Evolutionary conservation across 2,329 filamentous ascomycete species (phyloP).

Genomic region (Myriosclerotinia scirpicola): DNA sequence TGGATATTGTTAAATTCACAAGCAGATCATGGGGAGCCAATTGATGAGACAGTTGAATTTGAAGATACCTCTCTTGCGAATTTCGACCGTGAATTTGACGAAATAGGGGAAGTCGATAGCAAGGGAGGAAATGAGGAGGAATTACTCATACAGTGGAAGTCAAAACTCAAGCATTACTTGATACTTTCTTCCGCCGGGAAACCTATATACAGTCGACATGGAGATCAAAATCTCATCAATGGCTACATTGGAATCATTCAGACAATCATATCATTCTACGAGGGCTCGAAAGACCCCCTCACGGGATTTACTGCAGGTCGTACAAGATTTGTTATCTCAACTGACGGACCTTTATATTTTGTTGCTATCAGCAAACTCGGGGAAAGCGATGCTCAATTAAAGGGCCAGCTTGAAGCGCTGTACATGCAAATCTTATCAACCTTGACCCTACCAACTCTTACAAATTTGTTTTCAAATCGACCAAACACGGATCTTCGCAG

Average conservation of each 20-base stretch:
- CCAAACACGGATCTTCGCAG: constrained; percentile 92
- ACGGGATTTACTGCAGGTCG: constrained; percentile 84
- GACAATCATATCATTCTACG: constrained; percentile 96
- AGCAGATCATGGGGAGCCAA: constrained; percentile 58
- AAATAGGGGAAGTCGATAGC: constrained; percentile 60
- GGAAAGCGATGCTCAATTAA: constrained; percentile 88
- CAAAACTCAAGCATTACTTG: constrained; percentile 95
- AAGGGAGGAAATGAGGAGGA: constrained; percentile 54
- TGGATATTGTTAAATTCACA: constrained; percentile 68
- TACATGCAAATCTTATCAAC: constrained; percentile 99
- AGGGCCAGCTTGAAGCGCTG: constrained; percentile 83
- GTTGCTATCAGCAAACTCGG: constrained; percentile 88
- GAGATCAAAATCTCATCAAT: constrained; percentile 85
- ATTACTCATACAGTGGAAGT: constrained; percentile 72
- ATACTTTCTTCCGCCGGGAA: constrained; percentile 96
- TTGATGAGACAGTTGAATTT: constrained; percentile 52
- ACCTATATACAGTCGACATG: constrained; percentile 94
- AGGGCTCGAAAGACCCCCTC: constrained; percentile 74
- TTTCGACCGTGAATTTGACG: constrained; percentile 77
- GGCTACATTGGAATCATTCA: constrained; percentile 94
- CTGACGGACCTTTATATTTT: constrained; percentile 84
- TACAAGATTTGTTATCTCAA: constrained; percentile 81
- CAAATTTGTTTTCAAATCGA: constrained; percentile 81
- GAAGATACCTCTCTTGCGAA: constrained; percentile 57
- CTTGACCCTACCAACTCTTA: constrained; percentile 81